Percentiles rank a stretch among this genome's conserved stretches.
phyloP scores from a whole-genome alignment of 2,329 filamentous ascomycete species.

The Emericellopsis atlantica region DNA sequence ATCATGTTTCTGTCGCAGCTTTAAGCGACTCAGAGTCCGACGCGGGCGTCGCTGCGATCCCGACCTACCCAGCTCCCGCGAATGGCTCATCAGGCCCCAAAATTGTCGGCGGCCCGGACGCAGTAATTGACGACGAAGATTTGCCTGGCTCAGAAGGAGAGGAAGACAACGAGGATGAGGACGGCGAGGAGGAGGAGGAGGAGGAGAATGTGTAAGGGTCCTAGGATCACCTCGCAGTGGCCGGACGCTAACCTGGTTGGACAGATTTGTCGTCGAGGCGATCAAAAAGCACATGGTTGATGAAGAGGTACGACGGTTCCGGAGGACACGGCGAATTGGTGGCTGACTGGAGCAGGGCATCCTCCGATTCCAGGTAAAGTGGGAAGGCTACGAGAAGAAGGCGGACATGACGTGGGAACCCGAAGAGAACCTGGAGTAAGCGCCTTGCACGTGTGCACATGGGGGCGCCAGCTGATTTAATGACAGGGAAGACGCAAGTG shows the following conservation, averaged over 20 bases:
- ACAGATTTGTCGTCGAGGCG: constrained; percentile 61
- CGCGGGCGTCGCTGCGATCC: neutral
- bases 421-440: constrained; percentile 43
- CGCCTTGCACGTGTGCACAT: neutral
- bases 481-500: constrained; percentile 41
- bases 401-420: constrained; percentile 69
- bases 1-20: neutral
- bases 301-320: constrained; percentile 29
- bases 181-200: constrained; percentile 21
- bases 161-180: constrained; percentile 18
- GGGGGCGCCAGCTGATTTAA: no score
- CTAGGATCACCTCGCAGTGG: constrained; percentile 7
- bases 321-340: neutral
- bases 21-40: constrained; percentile 1
- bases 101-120: neutral
- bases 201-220: constrained; percentile 29
- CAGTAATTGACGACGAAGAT: neutral
- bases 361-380: constrained; percentile 61
- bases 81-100: no score
- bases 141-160: constrained; percentile 6
- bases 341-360: constrained; percentile 23
- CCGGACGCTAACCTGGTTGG: constrained; percentile 6
- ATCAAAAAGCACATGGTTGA: constrained; percentile 55
- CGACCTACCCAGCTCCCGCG: neutral
- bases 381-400: constrained; percentile 64